Evolutionary conservation across 2,329 filamentous ascomycete genomes (phyloP), one percentile per base, ranked within the genome.

Genomic region (Colletotrichum echinochloae): DNA sequence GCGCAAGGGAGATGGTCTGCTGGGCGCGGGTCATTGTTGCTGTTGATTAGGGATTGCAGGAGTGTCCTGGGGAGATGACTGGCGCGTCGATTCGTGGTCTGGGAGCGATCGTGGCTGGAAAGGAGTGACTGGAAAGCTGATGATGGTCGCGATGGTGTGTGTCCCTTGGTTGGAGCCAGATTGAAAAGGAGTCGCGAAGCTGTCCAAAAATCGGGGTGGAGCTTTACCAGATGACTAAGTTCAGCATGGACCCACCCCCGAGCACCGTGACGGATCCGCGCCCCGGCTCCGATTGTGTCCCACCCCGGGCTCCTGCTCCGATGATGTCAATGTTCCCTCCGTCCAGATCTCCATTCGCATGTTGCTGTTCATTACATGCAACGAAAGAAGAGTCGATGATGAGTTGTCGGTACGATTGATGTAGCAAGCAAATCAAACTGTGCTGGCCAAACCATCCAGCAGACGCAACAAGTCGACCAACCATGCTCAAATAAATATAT

Each of bases 1-100:
- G 90, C 78, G 90, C 91, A 78, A 97, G 87, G 72, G 94, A 97
- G 79, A 98, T 91, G 74, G 94, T 95, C 83, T 98, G 95, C 81
- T 94, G 91, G 28, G 96, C 96, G 83, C 95, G 94, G 75, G 96
- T 97, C 96, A 98, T 98, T 74, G 74, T 91, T 83, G 76, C 70
- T 59, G 26, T 61, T n/a, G n/a, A 23, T 52, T 30, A 30, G 16
- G 16, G 35, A n/a, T 44, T 5, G 37, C 28, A n/a, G 8, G n/a
- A 23, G 14, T 9, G 8, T 1, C 9, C 41, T n/a, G n/a, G 4
- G 4, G 8, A 18, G 11, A 18, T 20, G 1, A 18, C 16, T 8
- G 3, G 8, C 16, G 39, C 2, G n/a, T 44, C 26, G 30, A 7
- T 14, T 44, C 3, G 41, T 18, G 12, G 5, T 2, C n/a, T 12